Conservation (phyloP, 331 rosid genomes). For the Quercus lobata region DNA sequence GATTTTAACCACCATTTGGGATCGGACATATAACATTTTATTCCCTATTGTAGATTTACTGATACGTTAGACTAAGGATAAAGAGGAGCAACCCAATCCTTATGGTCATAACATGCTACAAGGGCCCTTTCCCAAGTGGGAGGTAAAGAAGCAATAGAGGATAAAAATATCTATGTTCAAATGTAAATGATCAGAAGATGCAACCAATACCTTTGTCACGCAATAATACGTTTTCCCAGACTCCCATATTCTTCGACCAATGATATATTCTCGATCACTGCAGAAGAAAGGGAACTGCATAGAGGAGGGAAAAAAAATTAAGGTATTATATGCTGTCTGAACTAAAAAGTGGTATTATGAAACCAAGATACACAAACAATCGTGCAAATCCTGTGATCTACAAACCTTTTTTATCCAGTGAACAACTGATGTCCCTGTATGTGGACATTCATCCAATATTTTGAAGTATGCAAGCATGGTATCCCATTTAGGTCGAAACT, state of each 20-base stretch:
- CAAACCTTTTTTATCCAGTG: slow-evolving; percentile 98
- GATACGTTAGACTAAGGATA: not conserved
- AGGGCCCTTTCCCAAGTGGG: not conserved
- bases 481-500: slow-evolving; percentile 96
- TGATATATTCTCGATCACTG: slow-evolving; percentile 94
- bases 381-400: slow-evolving; percentile 11
- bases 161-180: slow-evolving; percentile 11
- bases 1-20: not conserved
- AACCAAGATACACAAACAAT: not conserved
- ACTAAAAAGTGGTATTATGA: not conserved
- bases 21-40: not conserved
- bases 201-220: slow-evolving; percentile 74
- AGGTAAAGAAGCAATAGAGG: slow-evolving; percentile 6
- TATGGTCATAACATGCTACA: not conserved
- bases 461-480: slow-evolving; percentile 70
- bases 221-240: slow-evolving; percentile 82
- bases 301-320: slow-evolving; percentile 15
- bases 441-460: slow-evolving; percentile 81
- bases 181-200: not conserved
- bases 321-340: slow-evolving; percentile 13
- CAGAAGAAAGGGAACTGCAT: slow-evolving; percentile 97
- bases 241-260: slow-evolving; percentile 98
- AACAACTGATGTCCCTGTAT: slow-evolving; percentile 65
- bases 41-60: not conserved
- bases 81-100: not conserved